Evolutionary conservation across 2,329 filamentous ascomycete genomes (phyloP).

Genomic region (Shiraia sp.): DNA sequence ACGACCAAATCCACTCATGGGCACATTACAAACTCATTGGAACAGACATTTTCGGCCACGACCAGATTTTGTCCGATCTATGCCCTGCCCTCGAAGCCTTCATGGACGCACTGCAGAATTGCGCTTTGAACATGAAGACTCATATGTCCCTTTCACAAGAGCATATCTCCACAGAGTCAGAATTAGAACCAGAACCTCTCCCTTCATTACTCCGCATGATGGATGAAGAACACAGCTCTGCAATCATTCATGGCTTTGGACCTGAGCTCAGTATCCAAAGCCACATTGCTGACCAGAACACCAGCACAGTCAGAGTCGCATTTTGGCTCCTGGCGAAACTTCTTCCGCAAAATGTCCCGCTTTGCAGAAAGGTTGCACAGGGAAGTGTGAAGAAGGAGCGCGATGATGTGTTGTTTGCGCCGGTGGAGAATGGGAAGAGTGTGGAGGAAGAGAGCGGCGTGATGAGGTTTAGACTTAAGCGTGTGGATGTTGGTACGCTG

Average conservation of each 20-base stretch:
- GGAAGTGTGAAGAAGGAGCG: not conserved
- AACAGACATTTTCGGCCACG: constrained; percentile 7
- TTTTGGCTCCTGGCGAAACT: not conserved
- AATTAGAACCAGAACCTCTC: not conserved
- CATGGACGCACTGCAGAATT: constrained; percentile 2
- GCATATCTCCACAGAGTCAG: not conserved
- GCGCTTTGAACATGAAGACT: not conserved
- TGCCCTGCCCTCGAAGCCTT: constrained; percentile 4
- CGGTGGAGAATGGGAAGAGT: not conserved
- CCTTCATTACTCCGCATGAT: constrained; percentile 3
- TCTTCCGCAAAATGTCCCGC: not conserved
- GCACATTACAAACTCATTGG: constrained; percentile 5
- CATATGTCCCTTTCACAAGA: too few species aligned
- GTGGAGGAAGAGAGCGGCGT: too few species aligned
- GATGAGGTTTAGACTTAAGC: too few species aligned
- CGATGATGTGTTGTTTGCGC: not conserved
- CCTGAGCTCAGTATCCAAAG: not conserved
- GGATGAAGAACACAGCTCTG: constrained; percentile 2
- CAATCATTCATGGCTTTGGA: not conserved
- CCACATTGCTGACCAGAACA: not conserved
- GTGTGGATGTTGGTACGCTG: too few species aligned
- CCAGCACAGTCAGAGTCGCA: constrained; percentile 3
- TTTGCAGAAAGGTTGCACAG: constrained; percentile 1
- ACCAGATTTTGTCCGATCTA: constrained; percentile 1
- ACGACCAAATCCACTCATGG: constrained; percentile 6